These are phyloP conservation scores for Luffa aegyptiaca DNA, from an alignment of 306 rosid genomes.

Conservation along the genomic window DNA sequence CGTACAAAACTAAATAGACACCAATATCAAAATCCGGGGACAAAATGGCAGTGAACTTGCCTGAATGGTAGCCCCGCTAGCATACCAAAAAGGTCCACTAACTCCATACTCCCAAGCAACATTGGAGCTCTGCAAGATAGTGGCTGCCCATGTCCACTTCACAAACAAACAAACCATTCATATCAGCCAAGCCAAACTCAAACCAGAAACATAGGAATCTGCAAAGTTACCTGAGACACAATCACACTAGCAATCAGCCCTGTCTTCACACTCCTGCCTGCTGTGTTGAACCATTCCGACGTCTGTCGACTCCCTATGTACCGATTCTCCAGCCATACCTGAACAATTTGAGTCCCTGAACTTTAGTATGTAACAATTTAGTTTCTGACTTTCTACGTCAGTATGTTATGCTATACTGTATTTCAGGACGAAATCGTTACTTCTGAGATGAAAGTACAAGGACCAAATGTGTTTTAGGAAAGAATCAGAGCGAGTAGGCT, in stretches of 20 bases:
- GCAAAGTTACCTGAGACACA: conserved; percentile 63
- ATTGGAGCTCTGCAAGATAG: conserved; percentile 87
- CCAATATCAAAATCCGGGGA: too few species aligned
- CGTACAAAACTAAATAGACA: neutral
- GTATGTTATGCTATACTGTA: too few species aligned
- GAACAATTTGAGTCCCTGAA: conserved; percentile 25
- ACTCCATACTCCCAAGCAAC: conserved; percentile 96
- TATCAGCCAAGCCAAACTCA: neutral
- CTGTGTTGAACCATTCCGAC: conserved; percentile 97
- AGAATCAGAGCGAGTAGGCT: neutral
- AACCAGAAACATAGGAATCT: neutral
- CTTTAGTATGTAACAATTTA: neutral
- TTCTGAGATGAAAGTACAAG: too few species aligned
- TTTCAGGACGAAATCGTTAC: too few species aligned
- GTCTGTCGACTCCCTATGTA: conserved; percentile 80
- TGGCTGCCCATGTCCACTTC: conserved; percentile 98
- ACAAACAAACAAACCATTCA: conserved; percentile 15
- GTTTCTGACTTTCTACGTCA: neutral
- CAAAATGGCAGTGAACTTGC: conserved; percentile 20
- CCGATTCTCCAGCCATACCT: conserved; percentile 94
- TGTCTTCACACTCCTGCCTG: conserved; percentile 87
- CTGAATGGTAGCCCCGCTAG: conserved; percentile 95
- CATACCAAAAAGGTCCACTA: conserved; percentile 98
- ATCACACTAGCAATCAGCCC: conserved; percentile 94
- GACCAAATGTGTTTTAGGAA: too few species aligned